Base-by-base conservation (phyloP, 768 basidiomycete species). In the Agaricus sinodeliciosus region DNA sequence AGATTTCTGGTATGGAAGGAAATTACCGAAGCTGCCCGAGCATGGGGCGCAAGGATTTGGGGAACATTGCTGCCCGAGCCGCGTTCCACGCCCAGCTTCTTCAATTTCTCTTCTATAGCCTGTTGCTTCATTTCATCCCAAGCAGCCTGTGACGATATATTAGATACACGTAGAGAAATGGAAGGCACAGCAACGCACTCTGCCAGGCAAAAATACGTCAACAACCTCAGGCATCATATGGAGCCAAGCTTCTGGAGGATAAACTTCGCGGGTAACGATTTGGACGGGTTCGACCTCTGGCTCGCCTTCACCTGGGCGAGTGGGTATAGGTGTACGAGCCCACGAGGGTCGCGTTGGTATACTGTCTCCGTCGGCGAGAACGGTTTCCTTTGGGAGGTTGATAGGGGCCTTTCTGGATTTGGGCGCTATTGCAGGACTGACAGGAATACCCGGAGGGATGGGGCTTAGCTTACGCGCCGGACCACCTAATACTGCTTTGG, bases 201-300 rank as follows among this genome's bases (percentile, higher is more conserved):
- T 87, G 48, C 85, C 85, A 12, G 90, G 90, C 26, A 93, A 71
- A 65, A 90, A 90, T 31, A 91, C 89, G 59, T 91, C 88, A 41
- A 92, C 74, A 2, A 80, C 78, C 52, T 74, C 65, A 3, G 89
- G 89, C n/a, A 88, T 67, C 40, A 71, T 65, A 31, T 62, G 58
- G 57, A 82, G 74, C 77, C 74, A 81, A 31, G 60, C 66, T 61
- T 91, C 87, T n/a, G 82, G 74, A 35, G 89, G 87, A 66, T 77
- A 84, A 11, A 69, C 58, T 42, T 82, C 80, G 42, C 71, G 75
- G 2, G 85, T 79, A n/a, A 50, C 25, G 49, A 73, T 49, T 62
- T 70, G 58, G 58, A 70, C 62, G 18, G 65, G 63, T 13, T 56
- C 42, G 25, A 69, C 57, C 11, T 27, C 18, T 31, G 37, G 51